Evolutionary conservation across 2,329 filamentous ascomycete species (phyloP).

Genomic region (Beauveria scarabaeidicola): DNA sequence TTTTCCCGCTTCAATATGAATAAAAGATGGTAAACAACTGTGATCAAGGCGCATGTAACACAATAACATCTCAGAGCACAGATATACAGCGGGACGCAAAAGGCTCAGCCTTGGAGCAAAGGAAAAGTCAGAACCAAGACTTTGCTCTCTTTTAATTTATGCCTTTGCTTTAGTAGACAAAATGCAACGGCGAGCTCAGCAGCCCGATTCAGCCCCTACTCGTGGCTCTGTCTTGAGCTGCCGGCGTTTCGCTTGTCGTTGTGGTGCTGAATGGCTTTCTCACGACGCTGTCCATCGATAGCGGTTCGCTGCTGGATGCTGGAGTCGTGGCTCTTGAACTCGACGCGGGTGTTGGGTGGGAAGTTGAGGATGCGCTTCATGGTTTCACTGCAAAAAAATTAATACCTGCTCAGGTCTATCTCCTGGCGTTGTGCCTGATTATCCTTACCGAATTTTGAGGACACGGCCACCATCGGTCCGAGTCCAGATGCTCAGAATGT

Average conservation of each 20-base stretch:
- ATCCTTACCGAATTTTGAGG: constrained; percentile 81
- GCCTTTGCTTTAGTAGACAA: constrained; percentile 10
- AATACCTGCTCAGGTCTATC: background rate
- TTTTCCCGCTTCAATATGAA: background rate
- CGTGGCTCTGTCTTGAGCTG: constrained; percentile 24
- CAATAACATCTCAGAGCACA: constrained; percentile 11
- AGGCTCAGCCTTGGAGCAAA: background rate
- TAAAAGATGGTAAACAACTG: constrained; percentile 9
- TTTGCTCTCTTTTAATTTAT: background rate
- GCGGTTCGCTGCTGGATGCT: constrained; percentile 87
- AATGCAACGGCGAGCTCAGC: background rate
- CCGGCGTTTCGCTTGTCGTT: constrained; percentile 30
- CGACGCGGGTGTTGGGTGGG: constrained; percentile 79
- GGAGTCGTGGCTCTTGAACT: constrained; percentile 94
- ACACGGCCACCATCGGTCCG: constrained; percentile 87
- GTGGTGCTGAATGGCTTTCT: constrained; percentile 55
- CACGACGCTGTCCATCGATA: constrained; percentile 84
- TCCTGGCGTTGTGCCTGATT: background rate
- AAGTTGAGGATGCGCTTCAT: constrained; percentile 86
- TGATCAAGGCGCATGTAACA: constrained; percentile 12
- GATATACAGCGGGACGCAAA: constrained; percentile 11
- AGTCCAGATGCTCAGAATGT: constrained; percentile 97
- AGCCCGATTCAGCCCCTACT: constrained; percentile 17
- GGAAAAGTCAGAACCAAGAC: background rate
- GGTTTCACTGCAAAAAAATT: constrained; percentile 57